Evolutionary conservation across 768 basidiomycete genomes (phyloP).

Genomic region (Dacryopinax primogenitus): DNA sequence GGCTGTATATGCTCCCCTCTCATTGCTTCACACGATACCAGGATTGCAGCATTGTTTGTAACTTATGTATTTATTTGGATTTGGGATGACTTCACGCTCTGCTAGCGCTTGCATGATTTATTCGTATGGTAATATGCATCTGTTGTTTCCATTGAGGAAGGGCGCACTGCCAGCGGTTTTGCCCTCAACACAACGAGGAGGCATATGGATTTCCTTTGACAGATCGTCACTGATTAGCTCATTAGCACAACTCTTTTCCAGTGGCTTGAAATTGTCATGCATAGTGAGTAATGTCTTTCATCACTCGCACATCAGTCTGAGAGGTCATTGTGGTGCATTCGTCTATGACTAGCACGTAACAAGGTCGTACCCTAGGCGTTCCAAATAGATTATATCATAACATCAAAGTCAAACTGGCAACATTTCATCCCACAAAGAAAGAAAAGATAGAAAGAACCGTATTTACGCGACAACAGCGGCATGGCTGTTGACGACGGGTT

Average conservation of each 20-base stretch:
- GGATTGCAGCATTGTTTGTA: neutral
- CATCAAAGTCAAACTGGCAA: neutral
- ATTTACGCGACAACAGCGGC: neutral
- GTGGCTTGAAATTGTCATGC: no score
- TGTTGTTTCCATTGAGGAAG: no score
- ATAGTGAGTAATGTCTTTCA: no score
- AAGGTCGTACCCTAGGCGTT: neutral
- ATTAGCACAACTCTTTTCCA: no score
- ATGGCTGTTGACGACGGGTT: neutral
- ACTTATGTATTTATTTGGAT: neutral
- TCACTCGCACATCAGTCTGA: neutral
- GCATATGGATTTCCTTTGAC: no score
- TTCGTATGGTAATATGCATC: no score
- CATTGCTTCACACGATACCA: neutral
- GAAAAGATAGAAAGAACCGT: neutral
- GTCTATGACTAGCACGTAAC: neutral
- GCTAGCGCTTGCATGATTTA: no score
- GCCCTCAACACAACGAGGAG: no score
- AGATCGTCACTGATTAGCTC: no score
- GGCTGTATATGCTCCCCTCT: neutral
- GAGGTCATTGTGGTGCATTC: neutral
- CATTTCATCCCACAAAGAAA: neutral
- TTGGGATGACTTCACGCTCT: neutral
- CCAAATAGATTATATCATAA: neutral
- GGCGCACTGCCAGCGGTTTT: no score